phyloP scores from a whole-genome alignment of 768 basidiomycete species.

The Phlegmacium glaucopus region DNA sequence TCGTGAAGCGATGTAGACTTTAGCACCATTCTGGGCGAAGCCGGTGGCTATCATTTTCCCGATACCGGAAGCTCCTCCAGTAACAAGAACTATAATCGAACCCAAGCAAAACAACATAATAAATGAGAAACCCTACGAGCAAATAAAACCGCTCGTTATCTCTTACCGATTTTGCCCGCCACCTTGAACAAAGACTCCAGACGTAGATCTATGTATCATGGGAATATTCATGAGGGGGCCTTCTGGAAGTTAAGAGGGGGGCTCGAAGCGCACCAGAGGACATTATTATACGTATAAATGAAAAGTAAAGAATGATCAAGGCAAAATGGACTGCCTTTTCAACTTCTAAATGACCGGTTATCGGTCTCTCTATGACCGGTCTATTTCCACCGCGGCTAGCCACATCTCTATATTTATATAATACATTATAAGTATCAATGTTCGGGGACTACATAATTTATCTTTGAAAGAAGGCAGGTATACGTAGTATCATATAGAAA shows the following conservation, averaged over 20 bases:
- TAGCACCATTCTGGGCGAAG: slow-evolving; percentile 81
- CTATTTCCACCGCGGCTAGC: too few species aligned
- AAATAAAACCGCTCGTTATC: neutral
- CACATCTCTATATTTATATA: too few species aligned
- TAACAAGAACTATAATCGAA: slow-evolving; percentile 59
- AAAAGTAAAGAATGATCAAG: slow-evolving; percentile 1
- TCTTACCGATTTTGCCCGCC: slow-evolving; percentile 63
- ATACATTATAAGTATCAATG: too few species aligned
- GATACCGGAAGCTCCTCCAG: slow-evolving; percentile 81
- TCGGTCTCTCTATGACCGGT: slow-evolving; percentile 17
- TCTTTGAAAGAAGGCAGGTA: too few species aligned
- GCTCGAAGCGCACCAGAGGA: slow-evolving; percentile 15
- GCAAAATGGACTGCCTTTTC: neutral
- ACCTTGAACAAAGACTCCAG: slow-evolving; percentile 59
- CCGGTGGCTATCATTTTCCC: slow-evolving; percentile 83
- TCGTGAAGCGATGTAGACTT: slow-evolving; percentile 86
- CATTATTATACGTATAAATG: slow-evolving; percentile 4
- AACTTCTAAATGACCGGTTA: slow-evolving; percentile 6
- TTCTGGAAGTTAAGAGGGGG: neutral
- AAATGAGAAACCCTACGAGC: neutral
- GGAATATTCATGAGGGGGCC: slow-evolving; percentile 3
- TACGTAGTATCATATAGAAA: too few species aligned
- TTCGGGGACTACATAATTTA: too few species aligned
- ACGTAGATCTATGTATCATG: slow-evolving; percentile 41
- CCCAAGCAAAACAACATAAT: slow-evolving; percentile 1